Evolutionary conservation across 1,139 yeast genomes (phyloP), one percentile per base, ranked within the genome.

Genomic region (Nakaseomyces delphensis): DNA sequence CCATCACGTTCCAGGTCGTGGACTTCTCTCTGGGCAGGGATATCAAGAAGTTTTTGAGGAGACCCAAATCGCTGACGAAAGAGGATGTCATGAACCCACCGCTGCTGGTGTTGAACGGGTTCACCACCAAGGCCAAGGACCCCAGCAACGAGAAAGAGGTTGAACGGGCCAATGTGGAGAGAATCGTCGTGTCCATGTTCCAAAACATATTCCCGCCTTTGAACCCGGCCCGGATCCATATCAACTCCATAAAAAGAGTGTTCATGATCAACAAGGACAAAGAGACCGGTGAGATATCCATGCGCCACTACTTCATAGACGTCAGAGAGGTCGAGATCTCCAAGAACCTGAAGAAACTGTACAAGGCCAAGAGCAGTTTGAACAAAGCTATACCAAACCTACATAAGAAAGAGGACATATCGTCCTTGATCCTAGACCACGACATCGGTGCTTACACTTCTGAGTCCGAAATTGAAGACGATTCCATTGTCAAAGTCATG

Each of bases 141-240:
- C 53, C 57, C 14, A 59, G 61, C 28, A 64, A 63, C 16, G 62
- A 57, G 33, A 57, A 59, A 44, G 45, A 41, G 9, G 56, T 51
- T n/a, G 49, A 52, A 33, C 54, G 76, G 31, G 36, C 36, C 13
- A 83, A 81, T 41, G 61, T 59, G 48, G 97, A 91, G 62, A 84
- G 85, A 53, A 71, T 91, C 51, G 64, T 89, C 51, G 78, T 94
- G 25, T 85, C 97, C 2, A 80, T 89, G 68, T 86, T 93, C 66
- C 98, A 91, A 63, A 87, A 87, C 66, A 78, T 91, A 77, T 87
- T 91, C 62, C 99, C 99, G 4, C 87, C 98, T 16, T 81, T 93
- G 53, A 77, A 75, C 15, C 96, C 96, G 18, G 83, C 83, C 48
- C 67, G 69, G 48, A 85, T 94, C 25, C 79, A 77, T 50, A 81